Base-by-base conservation (phyloP, 352 stramenopile species). In the Plasmopara halstedii region DNA sequence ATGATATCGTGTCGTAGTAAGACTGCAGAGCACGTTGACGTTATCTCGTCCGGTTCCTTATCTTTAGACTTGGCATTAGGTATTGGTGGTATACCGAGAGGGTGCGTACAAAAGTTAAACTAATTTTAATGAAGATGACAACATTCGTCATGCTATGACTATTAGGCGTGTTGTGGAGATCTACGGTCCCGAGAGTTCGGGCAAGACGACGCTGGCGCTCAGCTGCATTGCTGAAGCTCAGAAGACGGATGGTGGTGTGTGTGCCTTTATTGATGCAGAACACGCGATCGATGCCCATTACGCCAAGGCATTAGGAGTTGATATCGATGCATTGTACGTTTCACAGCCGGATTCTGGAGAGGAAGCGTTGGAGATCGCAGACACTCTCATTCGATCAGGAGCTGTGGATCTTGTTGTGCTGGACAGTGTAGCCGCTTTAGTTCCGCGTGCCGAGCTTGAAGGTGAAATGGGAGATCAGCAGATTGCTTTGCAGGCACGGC, bases 261-360 rank as follows among this genome's bases (percentile, higher is more conserved):
- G 91, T 23, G 95, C 95, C 0, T 99, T 99, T 66, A 97, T 99
- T 47, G 97, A 99, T 62, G 96, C 94, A 11, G 96, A 99, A 71
- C 96, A 99, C 67, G 95, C 96, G 3, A 85, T 99, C 35, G 96
- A 99, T 63, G 91, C 94, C 11, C 64, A 92, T 18, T 99, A 99
- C 60, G 95, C 95, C 27, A 83, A 85, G 48, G 71, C 74, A 7
- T 49, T 94, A 20, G 83, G 97, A 19, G 95, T 99, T 0, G 86
- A 99, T 58, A 95, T 98, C 31, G 82, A 98, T 44, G 77, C 95
- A 20, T 61, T 99, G 2, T 95, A 98, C 39, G 88, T 99, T 15
- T 97, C 89, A 11, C 97, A 99, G 73, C 96, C 96, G 1, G 94
- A 98, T 62, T 97, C 79, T 11, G 96, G 95, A 21, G 96, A 99